phyloP scores from a whole-genome alignment of 2,329 filamentous ascomycete species.

The Fusarium stilboides region DNA sequence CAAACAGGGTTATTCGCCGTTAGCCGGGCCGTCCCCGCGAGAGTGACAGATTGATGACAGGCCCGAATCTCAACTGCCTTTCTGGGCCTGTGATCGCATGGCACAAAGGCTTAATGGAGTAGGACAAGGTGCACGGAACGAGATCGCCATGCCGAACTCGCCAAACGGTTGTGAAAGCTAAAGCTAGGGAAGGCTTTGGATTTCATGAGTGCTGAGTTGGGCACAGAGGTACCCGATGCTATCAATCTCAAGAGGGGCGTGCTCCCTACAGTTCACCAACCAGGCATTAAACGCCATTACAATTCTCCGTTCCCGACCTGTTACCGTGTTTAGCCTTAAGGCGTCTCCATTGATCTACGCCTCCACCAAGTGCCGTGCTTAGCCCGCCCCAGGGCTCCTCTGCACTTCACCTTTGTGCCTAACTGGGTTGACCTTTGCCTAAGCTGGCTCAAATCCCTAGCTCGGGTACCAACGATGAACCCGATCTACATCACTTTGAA shows the following conservation, averaged over 20 bases:
- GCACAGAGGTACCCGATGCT: conserved; percentile 36
- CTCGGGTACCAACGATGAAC: conserved; percentile 43
- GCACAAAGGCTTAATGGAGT: conserved; percentile 33
- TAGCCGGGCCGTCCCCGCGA: conserved; percentile 18
- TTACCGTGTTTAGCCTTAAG: conserved; percentile 21
- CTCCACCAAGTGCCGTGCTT: conserved; percentile 43
- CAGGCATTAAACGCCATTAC: conserved; percentile 20
- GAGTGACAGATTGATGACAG: conserved; percentile 29
- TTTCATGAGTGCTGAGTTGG: conserved; percentile 11
- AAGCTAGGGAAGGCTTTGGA: conserved; percentile 2
- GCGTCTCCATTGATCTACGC: conserved; percentile 43
- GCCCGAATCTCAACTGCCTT: conserved; percentile 19
- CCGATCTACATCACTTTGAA: conserved; percentile 33
- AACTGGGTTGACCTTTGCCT: conserved; percentile 38
- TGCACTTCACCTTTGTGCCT: conserved; percentile 36
- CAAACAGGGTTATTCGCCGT: conserved; percentile 25
- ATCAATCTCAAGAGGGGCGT: conserved; percentile 23
- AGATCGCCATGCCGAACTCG: conserved; percentile 25
- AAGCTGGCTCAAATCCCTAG: conserved; percentile 26
- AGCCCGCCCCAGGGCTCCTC: conserved; percentile 13
- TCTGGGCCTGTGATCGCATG: conserved; percentile 25
- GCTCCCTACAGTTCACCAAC: neutral
- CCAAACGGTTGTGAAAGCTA: conserved; percentile 15
- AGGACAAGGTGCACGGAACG: conserved; percentile 31
- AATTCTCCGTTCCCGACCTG: conserved; percentile 12